Base-by-base conservation (phyloP, 2,329 filamentous ascomycete genomes). In the Colletotrichum sp. region DNA sequence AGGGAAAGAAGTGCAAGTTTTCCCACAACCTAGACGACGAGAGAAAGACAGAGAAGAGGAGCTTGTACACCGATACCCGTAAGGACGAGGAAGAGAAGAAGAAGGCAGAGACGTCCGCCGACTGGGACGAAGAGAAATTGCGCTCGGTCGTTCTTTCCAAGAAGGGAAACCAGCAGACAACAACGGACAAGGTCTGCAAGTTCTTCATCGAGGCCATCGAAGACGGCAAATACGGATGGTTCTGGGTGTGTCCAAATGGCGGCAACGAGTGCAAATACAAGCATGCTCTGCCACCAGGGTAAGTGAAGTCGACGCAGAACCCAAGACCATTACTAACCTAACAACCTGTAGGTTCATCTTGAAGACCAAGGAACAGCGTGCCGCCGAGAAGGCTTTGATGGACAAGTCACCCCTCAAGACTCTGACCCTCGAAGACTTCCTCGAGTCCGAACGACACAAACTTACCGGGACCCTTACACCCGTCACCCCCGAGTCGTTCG, bases 111-210 rank as follows among this genome's bases (percentile, higher is more conserved):
- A 97, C 95, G 4, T 98, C 98, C 85, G 96, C 95, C 39, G 94
- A 98, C 82, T 99, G 97, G 97, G 96, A 99, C 83, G 98, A 99
- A 85, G 96, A 98, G 84, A 98, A 99, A 87, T 87, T 99, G 81
- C 92, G 95, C 80, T 94, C 93, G 72, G 97, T 99, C 44, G 95
- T 99, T 28, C 81, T 98, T 84, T 98, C 95, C 81, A 99, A 99
- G 89, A 98, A 99, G 86, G 97, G 97, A 68, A 99, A 99, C 86
- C 97, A 98, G 76, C 93, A 94, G 84, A 98, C 96, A 26, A 95
- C 95, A 7, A 99, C 97, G 63, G 97, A 99, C 84, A 99, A 99
- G 87, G 97, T 99, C 79, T 99, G 97, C 95, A 99, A 99, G 87
- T 98, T 89, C 89, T 99, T 99, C 85, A 97, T 99, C 84, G 93